Percentiles rank a stretch among this genome's conserved stretches.
Conservation (phyloP, 306 rosid species). For the Castanopsis chinensis region DNA sequence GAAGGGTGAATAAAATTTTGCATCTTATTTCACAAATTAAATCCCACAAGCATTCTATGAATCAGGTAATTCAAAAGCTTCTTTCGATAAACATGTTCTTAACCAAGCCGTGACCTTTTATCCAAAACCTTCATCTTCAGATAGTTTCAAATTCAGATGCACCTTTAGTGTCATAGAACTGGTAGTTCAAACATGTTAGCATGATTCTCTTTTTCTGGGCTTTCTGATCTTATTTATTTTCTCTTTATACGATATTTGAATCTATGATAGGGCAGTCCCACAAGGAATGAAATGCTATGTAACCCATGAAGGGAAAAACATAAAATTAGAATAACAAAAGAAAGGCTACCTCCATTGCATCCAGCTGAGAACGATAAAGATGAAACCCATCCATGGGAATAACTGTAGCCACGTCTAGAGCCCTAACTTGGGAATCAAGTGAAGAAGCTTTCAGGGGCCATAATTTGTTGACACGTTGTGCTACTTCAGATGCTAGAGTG, state of each 20-base stretch:
- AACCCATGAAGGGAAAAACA: conserved; percentile 11
- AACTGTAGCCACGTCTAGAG: conserved; percentile 61
- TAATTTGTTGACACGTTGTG: conserved; percentile 57
- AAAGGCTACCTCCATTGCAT: conserved; percentile 77
- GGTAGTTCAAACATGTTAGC: not conserved
- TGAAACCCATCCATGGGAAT: conserved; percentile 96
- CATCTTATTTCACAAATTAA: not conserved
- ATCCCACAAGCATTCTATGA: not conserved
- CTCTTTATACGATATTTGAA: not conserved
- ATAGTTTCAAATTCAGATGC: not conserved
- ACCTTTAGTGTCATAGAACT: not conserved
- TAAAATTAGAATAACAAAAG: conserved; percentile 17
- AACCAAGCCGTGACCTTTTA: not conserved
- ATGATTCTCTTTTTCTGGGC: not conserved
- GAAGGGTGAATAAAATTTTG: not conserved
- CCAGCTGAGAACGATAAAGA: conserved; percentile 84
- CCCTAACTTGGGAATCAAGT: conserved; percentile 57
- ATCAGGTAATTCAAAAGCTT: not conserved
- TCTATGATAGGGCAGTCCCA: conserved; percentile 16
- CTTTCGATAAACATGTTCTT: not conserved
- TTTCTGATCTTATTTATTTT: not conserved
- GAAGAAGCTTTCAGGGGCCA: conserved; percentile 64
- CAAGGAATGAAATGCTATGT: conserved; percentile 17
- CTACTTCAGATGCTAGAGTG: conserved; percentile 78
- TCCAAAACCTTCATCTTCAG: not conserved